Evolutionary conservation across 495 filamentous ascomycete genomes (phyloP), one percentile per base, ranked within the genome.

Genomic region (Friedmanniomyces endolithicus): DNA sequence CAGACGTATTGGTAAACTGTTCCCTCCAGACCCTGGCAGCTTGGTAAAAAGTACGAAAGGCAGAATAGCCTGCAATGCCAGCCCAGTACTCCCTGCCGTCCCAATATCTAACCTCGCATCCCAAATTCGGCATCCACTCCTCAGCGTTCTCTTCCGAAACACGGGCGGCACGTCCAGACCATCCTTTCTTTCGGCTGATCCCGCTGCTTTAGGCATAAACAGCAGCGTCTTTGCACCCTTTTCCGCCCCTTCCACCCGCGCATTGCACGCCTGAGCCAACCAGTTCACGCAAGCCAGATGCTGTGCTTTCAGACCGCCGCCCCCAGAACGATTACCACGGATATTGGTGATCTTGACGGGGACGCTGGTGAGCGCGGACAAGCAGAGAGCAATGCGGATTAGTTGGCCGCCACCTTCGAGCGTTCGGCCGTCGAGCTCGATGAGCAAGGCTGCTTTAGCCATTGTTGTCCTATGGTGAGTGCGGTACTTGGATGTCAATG

Each of bases 401-500:
- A 95, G 72, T 66, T 95, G 88, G 9, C 88, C 88, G 29, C 88
- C 88, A 35, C 88, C 88, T 71, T 94, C 88, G 12, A 90, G 85
- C 0, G 78, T 85, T 43, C 76, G 68, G 33, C 86, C 86, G 58
- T 88, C 83, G 7, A 89, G 17, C 16, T 41, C 37, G 12, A 41
- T 41, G 37, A 14, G 37, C 3, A 9, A 3, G 27, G 27, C 9
- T 4, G 39, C 2, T 22, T 3, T 41, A 41, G 19, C 19, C 39
- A n/a, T 41, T 4, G 39, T 14, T n/a, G 4, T 4, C 14, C 19
- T 41, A 14, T n/a, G 39, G 4, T 31, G 27, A n/a, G n/a, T n/a
- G 27, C 9, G 12, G 39, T 41, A 14, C 16, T 41, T 41, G 39
- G 6, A 6, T n/a, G 39, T n/a, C 16, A 41, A 22, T 41, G n/a